These are phyloP conservation scores for Penicillium corylophilum DNA, from an alignment of 2,329 filamentous ascomycete species.

Conservation along the genomic window DNA sequence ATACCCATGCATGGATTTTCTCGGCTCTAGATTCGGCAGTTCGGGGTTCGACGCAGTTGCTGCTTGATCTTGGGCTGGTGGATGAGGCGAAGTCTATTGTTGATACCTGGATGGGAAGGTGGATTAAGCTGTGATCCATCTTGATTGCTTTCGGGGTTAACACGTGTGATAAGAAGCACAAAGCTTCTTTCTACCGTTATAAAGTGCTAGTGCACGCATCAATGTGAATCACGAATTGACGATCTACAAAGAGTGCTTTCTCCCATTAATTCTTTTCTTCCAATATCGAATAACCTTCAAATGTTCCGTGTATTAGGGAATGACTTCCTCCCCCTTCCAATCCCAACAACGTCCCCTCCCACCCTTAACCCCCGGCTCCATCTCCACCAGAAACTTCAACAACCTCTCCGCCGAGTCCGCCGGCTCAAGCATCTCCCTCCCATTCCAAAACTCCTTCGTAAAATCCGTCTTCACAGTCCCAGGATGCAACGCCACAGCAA, in stretches of 20 bases:
- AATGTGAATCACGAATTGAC: neutral
- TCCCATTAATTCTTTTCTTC: neutral
- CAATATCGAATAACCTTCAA: neutral
- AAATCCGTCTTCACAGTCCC: constrained; percentile 77
- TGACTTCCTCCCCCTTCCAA: constrained; percentile 65
- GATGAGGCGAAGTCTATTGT: constrained; percentile 67
- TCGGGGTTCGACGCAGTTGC: constrained; percentile 62
- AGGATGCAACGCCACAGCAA: constrained; percentile 72
- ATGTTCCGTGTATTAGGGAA: constrained; percentile 48
- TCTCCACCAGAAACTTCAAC: constrained; percentile 55
- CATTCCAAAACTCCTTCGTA: constrained; percentile 69
- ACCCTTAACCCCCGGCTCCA: constrained; percentile 38
- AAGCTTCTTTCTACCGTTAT: neutral
- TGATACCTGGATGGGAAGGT: constrained; percentile 67
- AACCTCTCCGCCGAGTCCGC: constrained; percentile 67
- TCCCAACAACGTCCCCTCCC: constrained; percentile 67
- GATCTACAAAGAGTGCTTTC: neutral
- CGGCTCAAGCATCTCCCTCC: constrained; percentile 66
- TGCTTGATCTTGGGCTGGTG: constrained; percentile 63
- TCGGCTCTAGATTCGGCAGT: constrained; percentile 67
- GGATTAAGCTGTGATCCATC: constrained; percentile 48
- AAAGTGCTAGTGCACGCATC: neutral
- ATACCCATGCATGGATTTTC: constrained; percentile 60
- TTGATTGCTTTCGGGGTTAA: neutral
- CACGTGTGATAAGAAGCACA: neutral